Evolutionary conservation across 257 asterid genomes (phyloP), one percentile per base, ranked within the genome.

Genomic region (Nicotiana sylvestris): DNA sequence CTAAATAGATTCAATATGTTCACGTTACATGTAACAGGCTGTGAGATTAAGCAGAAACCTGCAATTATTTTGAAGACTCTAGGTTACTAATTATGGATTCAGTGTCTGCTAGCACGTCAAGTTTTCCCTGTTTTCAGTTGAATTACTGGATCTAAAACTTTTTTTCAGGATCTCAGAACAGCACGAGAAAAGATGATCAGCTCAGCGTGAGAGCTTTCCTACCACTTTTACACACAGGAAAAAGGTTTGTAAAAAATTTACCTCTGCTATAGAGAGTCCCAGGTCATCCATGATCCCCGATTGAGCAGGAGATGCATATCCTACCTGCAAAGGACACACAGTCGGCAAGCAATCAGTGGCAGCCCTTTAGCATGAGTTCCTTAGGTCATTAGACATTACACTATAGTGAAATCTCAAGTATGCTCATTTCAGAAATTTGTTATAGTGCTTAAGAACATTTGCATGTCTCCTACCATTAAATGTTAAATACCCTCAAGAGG

Each of bases 251-350:
- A 30, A 57, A 33, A 7, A 61, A n/a, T 21, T 32, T 53, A 82
- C 88, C 35, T 85, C 65, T 78, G 85, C 83, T 67, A 77, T 82
- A 17, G 88, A 85, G 56, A 85, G 82, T 80, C 82, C 82, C 69
- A 85, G 81, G 49, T 82, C 88, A 49, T 61, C 49, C 80, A 68
- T 78, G 74, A 82, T 82, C 25, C 85, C 88, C 49, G 83, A 78
- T 64, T 85, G 82, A 60, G 88, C 88, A 82, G 88, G 88, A 46
- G 88, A 85, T 49, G 85, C n/a, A 68, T 68, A 85, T 60, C 82
- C 88, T 49, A 9, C 25, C 88, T 82, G 81, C 49, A 33, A 13
- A 82, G 37, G 25, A 30, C 30, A 18, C 35, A 39, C 60, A n/a
- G 18, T 16, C n/a, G 7, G 29, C 46, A 4, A 51, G 64, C 64